Evolutionary conservation across 208 protist genomes (phyloP), one percentile per base, ranked within the genome.

Genomic region (Leptomonas seymouri): DNA sequence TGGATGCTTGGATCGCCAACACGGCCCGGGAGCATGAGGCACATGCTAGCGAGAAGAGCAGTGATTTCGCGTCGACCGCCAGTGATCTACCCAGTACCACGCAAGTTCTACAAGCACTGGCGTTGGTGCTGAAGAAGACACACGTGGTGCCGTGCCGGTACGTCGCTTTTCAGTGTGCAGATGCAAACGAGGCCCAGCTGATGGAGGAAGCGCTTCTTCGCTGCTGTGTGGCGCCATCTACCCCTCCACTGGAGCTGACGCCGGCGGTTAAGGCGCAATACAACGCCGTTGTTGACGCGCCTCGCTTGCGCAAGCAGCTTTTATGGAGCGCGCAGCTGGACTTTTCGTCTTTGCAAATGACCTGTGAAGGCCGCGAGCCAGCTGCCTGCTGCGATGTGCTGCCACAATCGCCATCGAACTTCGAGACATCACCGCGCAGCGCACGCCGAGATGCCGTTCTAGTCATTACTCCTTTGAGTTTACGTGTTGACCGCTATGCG

Each of bases 91-190:
- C 27, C 25, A 63, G 57, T 23, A 23, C 45, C 11, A 16, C 42
- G 42, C 45, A 57, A 9, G 71, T 63, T 30, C 31, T 21, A 20
- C 1, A 11, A 18, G 71, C 63, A 30, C 51, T 77, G 36, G 36
- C 41, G n/a, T 15, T 62, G 18, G 63, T 62, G 23, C n/a, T 67
- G 9, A 30, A 31, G 39, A 46, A 58, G 11, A 45, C 51, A 3
- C 64, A 71, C 12, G 42, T 63, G 7, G 64, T 77, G 61, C 71
- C 64, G 21, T 77, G 71, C 28, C 71, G 50, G 11, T 71, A 71
- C 44, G 64, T 71, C 2, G 49, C 57, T 3, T 71, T 77, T 9
- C 41, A 67, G 28, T 77, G 71, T 51, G 64, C 64, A 41, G 62
- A 7, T 30, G 25, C 28, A 0, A 64, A 61, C 12, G 71, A 77